phyloP scores from a whole-genome alignment of 306 rosid species.

The Casuarina glauca region DNA sequence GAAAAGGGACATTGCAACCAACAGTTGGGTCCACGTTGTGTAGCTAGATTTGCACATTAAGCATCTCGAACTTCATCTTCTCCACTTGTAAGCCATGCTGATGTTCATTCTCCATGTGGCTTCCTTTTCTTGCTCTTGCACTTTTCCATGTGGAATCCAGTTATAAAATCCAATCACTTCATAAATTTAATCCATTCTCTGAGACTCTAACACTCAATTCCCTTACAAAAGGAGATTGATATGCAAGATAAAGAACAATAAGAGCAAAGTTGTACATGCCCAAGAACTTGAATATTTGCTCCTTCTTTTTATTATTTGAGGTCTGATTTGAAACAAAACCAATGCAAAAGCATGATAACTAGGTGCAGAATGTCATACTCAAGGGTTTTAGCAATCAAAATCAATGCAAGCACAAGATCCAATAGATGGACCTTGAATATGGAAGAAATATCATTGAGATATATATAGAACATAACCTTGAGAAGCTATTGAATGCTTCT shows the following conservation, averaged over 20 bases:
- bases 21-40: constrained; percentile 59
- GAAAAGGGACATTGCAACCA: constrained; percentile 56
- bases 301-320: constrained; percentile 88
- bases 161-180: constrained; percentile 90
- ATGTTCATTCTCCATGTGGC: constrained; percentile 66
- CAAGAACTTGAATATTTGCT: constrained; percentile 84
- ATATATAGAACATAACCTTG: too few species aligned
- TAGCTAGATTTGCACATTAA: constrained; percentile 82
- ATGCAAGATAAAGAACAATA: constrained; percentile 84
- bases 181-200: constrained; percentile 56
- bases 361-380: constrained; percentile 96
- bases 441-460: too few species aligned
- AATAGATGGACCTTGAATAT: too few species aligned
- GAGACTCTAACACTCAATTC: constrained; percentile 66
- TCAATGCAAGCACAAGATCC: constrained; percentile 83
- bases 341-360: constrained; percentile 97
- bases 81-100: constrained; percentile 94
- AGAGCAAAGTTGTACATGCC: constrained; percentile 86
- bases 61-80: constrained; percentile 98
- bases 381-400: constrained; percentile 92
- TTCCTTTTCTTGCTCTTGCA: too few species aligned
- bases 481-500: too few species aligned
- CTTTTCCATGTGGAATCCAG: constrained; percentile 98
- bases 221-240: constrained; percentile 93
- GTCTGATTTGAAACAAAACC: constrained; percentile 89